Percentiles rank a stretch among this genome's conserved stretches.
These are phyloP conservation scores for Chaetomidium leptoderma DNA, from an alignment of 495 filamentous ascomycete genomes.

Conservation along the genomic window DNA sequence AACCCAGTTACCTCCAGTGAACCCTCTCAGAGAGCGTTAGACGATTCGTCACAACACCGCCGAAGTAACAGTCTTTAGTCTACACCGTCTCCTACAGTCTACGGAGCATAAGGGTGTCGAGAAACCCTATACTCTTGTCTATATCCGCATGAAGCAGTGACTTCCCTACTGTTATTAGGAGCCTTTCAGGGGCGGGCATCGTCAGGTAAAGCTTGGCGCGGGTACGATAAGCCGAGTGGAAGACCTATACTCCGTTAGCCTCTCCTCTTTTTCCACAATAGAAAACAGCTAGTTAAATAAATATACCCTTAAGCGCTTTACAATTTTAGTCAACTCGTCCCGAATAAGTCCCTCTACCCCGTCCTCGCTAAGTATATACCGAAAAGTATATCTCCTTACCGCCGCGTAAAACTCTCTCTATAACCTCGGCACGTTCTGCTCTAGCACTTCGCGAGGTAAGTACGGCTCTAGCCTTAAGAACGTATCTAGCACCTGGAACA, in stretches of 20 bases:
- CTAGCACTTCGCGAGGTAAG: slow-evolving; percentile 24
- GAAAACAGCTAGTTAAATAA: background rate
- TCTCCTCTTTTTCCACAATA: too few species aligned
- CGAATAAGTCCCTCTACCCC: slow-evolving; percentile 26
- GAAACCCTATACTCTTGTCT: slow-evolving; percentile 13
- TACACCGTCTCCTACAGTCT: slow-evolving; percentile 19
- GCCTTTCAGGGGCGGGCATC: slow-evolving; percentile 40
- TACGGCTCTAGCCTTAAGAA: slow-evolving; percentile 43
- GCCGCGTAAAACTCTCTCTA: slow-evolving; percentile 32
- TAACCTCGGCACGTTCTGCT: slow-evolving; percentile 29
- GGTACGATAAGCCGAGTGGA: slow-evolving; percentile 36
- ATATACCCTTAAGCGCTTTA: slow-evolving; percentile 36
- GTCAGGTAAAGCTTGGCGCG: slow-evolving; percentile 36
- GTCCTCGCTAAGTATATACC: slow-evolving; percentile 20
- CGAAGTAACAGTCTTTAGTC: too few species aligned
- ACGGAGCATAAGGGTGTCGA: slow-evolving; percentile 20
- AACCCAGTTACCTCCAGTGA: too few species aligned
- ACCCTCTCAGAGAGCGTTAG: too few species aligned
- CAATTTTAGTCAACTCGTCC: slow-evolving; percentile 31
- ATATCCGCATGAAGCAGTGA: slow-evolving; percentile 32
- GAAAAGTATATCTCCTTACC: slow-evolving; percentile 24
- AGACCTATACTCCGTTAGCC: slow-evolving; percentile 19
- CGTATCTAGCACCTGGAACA: slow-evolving; percentile 43
- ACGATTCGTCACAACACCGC: too few species aligned
- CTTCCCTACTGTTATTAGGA: slow-evolving; percentile 44